Percentiles rank a stretch among this genome's conserved stretches.
Evolutionary conservation across 2,329 filamentous ascomycete genomes (phyloP).

Genomic region (Leptographium galeiforme): DNA sequence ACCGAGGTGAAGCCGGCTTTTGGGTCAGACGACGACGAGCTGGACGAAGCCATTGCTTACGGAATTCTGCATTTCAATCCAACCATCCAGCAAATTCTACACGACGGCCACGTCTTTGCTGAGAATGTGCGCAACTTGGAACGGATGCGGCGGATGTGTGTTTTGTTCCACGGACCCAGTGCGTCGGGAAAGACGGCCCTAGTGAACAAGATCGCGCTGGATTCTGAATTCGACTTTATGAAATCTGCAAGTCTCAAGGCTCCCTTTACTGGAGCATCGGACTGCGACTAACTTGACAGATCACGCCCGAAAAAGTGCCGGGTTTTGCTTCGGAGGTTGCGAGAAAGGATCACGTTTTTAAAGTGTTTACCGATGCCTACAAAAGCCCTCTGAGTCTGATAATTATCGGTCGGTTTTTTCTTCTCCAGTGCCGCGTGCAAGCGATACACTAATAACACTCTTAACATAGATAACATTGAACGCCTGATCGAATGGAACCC

Average conservation of each 20-base stretch:
- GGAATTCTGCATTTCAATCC: constrained; percentile 74
- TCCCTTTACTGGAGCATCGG: too few relatives aligned
- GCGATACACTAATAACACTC: too few relatives aligned
- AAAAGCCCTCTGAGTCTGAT: constrained; percentile 81
- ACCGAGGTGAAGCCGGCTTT: constrained; percentile 88
- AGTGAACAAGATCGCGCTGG: constrained; percentile 73
- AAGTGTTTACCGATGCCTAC: constrained; percentile 85
- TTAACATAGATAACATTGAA: constrained; percentile 68
- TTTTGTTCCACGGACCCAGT: constrained; percentile 55
- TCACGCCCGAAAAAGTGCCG: constrained; percentile 72
- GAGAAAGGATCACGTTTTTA: constrained; percentile 77
- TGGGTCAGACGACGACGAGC: constrained; percentile 82
- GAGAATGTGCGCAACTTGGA: constrained; percentile 61
- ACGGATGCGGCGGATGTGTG: constrained; percentile 25
- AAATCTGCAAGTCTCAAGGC: constrained; percentile 40
- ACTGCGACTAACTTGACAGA: constrained; percentile 12
- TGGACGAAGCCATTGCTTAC: constrained; percentile 59
- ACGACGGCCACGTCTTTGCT: constrained; percentile 64
- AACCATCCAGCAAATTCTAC: constrained; percentile 62
- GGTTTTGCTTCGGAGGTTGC: constrained; percentile 71
- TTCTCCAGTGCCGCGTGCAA: too few relatives aligned
- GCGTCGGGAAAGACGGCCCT: constrained; percentile 84
- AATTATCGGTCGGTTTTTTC: constrained; percentile 30
- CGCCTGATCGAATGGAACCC: constrained; percentile 87
- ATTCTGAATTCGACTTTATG: constrained; percentile 83